Evolutionary conservation across 306 rosid genomes (phyloP).

Genomic region (Dalbergia cultrata): DNA sequence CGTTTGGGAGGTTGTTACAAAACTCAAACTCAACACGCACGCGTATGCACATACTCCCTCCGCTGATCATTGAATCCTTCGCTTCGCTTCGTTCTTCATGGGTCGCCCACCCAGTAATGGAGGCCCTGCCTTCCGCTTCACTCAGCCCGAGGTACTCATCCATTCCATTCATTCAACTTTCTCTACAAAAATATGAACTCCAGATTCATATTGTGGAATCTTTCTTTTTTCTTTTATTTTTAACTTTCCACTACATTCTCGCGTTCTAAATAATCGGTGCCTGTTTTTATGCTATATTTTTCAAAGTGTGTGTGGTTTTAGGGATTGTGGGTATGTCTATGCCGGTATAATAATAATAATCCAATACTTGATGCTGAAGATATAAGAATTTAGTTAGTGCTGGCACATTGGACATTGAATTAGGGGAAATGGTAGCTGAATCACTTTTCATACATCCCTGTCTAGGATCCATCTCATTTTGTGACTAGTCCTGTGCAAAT

Average conservation of each 20-base stretch:
- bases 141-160: slow-evolving; percentile 69
- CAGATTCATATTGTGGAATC: not conserved
- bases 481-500: not conserved
- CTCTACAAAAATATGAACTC: not conserved
- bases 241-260: not conserved
- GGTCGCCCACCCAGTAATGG: slow-evolving; percentile 98
- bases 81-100: slow-evolving; percentile 51
- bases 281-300: not conserved
- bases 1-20: too few relatives aligned
- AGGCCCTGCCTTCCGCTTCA: slow-evolving; percentile 97
- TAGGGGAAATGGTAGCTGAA: slow-evolving; percentile 4
- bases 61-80: not conserved
- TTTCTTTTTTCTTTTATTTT: not conserved
- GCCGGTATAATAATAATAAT: not conserved
- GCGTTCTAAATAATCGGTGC: not conserved
- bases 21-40: not conserved
- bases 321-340: slow-evolving; percentile 4
- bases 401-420: slow-evolving; percentile 1
- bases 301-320: not conserved
- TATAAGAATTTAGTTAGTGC: not conserved
- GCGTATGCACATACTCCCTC: not conserved
- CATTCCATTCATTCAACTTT: slow-evolving; percentile 17
- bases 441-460: not conserved
- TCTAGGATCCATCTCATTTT: not conserved
- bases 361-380: slow-evolving; percentile 11